Base-by-base conservation (phyloP, 495 filamentous ascomycete species). In the Podospora didyma region DNA sequence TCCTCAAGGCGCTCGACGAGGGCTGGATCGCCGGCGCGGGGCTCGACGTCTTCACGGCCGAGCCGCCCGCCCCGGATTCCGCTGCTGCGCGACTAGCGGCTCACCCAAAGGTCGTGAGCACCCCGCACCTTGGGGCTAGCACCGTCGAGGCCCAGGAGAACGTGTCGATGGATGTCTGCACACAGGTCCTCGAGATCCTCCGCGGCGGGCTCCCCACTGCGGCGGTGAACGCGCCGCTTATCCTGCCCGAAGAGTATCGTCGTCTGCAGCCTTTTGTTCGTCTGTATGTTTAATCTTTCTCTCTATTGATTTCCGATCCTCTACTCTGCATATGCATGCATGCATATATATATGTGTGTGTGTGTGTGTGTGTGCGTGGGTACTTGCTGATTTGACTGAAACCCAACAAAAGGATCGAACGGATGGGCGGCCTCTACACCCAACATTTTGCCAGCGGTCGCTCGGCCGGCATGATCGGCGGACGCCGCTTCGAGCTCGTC, bases 131-230 rank as follows among this genome's bases (percentile, higher is more conserved):
- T 1, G 87, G 87, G 5, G 87, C 87, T 9, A 85, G 81, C 12
- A 90, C 86, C 2, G 77, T 86, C n/a, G 87, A 90, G 73, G 87
- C 87, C 0, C 86, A 89, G 69, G 86, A 90, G 66, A 88, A 88
- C 62, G 86, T 90, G 14, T 83, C 81, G 22, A 75, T 88, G 39
- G 87, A 90, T 64, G 86, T 89, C 22, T 90, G 87, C 68, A 79
- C 79, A 54, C 86, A 90, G 69, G 85, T 90, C n/a, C 70, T 86
- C 7, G 74, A 80, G 46, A 87, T 90, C 51, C 62, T 90, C 22
- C 70, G 74, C 11, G 87, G 86, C 10, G 81, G 82, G 2, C 73
- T 89, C 14, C 86, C 87, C 0, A 86, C 85, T 11, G 80, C 78
- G 28, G 86, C 87, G 7, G 86, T 90, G 49, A 90, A 90, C 54